A percentile compares a stretch with the other conserved stretches of the same genome.
Conservation (phyloP, 192 early-diverging fungal species). For the Thamnidium elegans region DNA sequence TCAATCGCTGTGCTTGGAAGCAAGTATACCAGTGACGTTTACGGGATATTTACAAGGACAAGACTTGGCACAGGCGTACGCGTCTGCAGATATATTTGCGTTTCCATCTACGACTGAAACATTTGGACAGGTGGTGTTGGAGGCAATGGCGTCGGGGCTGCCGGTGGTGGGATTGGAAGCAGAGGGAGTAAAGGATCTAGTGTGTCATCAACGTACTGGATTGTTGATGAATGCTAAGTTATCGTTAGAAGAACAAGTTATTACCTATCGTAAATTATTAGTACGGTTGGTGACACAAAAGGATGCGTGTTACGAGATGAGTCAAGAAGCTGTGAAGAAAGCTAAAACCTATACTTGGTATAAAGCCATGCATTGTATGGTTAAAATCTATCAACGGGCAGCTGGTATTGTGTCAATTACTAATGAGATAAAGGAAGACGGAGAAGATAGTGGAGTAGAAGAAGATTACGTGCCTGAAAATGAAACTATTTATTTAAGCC, state of each 20-base stretch:
- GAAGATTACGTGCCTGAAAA: slow-evolving; percentile 24
- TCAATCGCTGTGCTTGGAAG: slow-evolving; percentile 13
- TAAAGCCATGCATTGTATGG: slow-evolving; percentile 25
- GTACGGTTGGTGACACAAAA: background rate
- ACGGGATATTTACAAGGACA: slow-evolving; percentile 30
- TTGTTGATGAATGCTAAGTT: slow-evolving; percentile 15
- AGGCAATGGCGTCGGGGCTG: slow-evolving; percentile 33
- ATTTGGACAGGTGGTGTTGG: slow-evolving; percentile 36
- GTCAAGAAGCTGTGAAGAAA: slow-evolving; percentile 5
- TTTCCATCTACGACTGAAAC: slow-evolving; percentile 37
- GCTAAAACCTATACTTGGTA: slow-evolving; percentile 22
- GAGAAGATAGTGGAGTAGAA: slow-evolving; percentile 37
- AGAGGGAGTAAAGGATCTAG: slow-evolving; percentile 31
- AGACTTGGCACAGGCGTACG: slow-evolving; percentile 30
- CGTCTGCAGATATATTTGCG: slow-evolving; percentile 36
- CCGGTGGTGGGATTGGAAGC: slow-evolving; percentile 31
- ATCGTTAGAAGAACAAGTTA: slow-evolving; percentile 2
- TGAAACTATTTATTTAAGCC: background rate
- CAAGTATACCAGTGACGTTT: slow-evolving; percentile 28
- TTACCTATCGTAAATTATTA: slow-evolving; percentile 7
- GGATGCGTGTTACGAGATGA: slow-evolving; percentile 6
- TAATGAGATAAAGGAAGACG: background rate
- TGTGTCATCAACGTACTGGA: slow-evolving; percentile 22
- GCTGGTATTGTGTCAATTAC: background rate
- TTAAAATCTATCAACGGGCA: slow-evolving; percentile 15